Evolutionary conservation across 1,284 basidiomycete species (phyloP).

Genomic region (Vanrija sp.): DNA sequence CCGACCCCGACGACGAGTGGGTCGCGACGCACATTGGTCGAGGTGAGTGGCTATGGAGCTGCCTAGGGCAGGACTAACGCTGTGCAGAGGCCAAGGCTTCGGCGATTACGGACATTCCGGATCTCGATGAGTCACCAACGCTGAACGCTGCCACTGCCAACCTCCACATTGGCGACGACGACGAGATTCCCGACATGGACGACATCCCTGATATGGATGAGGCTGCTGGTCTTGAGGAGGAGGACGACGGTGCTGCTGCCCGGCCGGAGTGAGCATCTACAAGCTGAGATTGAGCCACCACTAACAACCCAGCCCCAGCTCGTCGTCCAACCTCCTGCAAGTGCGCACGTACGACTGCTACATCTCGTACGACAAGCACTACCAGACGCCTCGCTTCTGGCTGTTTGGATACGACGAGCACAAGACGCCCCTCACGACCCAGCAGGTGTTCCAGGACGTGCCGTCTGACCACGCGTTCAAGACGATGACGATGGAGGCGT

Average conservation of each 20-base stretch:
- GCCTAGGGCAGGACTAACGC: constrained; percentile 1
- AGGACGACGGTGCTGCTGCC: constrained; percentile 62
- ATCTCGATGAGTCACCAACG: constrained; percentile 23
- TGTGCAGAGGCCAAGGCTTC: constrained; percentile 19
- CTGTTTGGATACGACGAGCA: constrained; percentile 94
- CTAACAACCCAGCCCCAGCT: not conserved
- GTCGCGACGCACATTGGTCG: constrained; percentile 51
- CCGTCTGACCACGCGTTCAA: constrained; percentile 97
- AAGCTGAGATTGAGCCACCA: not conserved
- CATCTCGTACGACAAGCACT: constrained; percentile 98
- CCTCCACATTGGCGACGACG: constrained; percentile 50
- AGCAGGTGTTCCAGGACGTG: constrained; percentile 95
- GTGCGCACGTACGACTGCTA: constrained; percentile 99
- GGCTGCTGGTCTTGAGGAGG: constrained; percentile 64
- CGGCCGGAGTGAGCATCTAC: constrained; percentile 5
- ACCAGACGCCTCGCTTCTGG: constrained; percentile 94
- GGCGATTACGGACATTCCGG: constrained; percentile 45
- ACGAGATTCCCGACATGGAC: constrained; percentile 73
- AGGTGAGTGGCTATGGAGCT: constrained; percentile 22
- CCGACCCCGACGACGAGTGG: constrained; percentile 50
- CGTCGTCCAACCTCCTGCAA: constrained; percentile 70
- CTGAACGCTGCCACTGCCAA: constrained; percentile 42
- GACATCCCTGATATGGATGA: constrained; percentile 91
- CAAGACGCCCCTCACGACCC: constrained; percentile 74
- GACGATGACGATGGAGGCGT: constrained; percentile 97